Evolutionary conservation across 371 early-diverging fungal species (phyloP), one percentile per base, ranked within the genome.

Genomic region (Syncephalastrum monosporum): DNA sequence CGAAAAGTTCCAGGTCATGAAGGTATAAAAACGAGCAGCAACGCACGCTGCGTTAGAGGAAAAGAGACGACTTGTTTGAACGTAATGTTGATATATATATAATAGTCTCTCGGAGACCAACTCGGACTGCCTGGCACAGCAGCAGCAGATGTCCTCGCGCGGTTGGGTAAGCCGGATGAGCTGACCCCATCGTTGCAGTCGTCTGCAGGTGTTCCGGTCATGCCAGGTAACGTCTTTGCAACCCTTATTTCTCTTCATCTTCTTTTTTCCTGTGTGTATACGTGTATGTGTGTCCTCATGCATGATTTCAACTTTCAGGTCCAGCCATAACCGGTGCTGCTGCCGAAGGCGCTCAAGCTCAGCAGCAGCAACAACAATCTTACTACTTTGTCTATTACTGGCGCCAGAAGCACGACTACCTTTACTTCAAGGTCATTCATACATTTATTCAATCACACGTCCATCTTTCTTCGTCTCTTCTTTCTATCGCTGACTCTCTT

Each of bases 391-490:
- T 84, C 42, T 87, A 87, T 68, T 75, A 85, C 27, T 85, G 85
- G 85, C 69, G 85, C 53, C 81, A 78, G 21, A 78, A 79, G 55
- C 82, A 83, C 47, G 87, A 86, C 52, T 87, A 81, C 55, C 64
- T 83, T n/a, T 83, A 74, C 67, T 86, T 84, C 63, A 74, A 69
- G 61, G 69, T 64, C 50, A 56, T 47, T 15, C 13, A 29, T 42
- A 8, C 19, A 42, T 14, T 0, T 1, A 19, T 42, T 53, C 7
- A 27, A 27, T 27, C 27, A 47, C 4, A 17, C 44, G 3, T 43
- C n/a, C 19, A 16, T 17, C n/a, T 6, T 23, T 55, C 50, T 15
- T 13, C 5, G 5, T 4, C 3, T 16, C 16, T n/a, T 45, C 25
- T 25, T 24, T 25, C 13, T 27, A 50, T 23, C n/a, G n/a, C 27